A percentile compares a stretch with the other conserved stretches of the same genome.
phyloP scores from a whole-genome alignment of 768 basidiomycete genomes.

The Tricholoma matsutake region DNA sequence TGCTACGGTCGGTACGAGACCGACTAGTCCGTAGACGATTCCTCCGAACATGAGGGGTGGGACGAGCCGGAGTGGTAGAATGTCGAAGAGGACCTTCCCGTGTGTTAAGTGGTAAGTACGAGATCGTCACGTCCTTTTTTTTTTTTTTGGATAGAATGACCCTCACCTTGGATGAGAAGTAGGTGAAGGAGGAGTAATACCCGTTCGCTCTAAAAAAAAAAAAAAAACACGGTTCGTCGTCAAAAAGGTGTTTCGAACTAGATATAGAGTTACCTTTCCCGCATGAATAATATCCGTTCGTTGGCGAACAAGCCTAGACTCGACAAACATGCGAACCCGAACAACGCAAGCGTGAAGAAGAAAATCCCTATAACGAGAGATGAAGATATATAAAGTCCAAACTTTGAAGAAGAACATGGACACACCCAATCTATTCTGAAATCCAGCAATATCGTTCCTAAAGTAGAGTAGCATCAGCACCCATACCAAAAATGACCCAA shows the following conservation, averaged over 20 bases:
- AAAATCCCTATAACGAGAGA: slow-evolving; percentile 63
- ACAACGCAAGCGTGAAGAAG: slow-evolving; percentile 96
- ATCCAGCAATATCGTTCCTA: slow-evolving; percentile 91
- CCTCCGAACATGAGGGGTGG: slow-evolving; percentile 95
- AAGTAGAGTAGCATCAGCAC: background rate
- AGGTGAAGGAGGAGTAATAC: slow-evolving; percentile 95
- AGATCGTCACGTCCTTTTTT: too few relatives aligned
- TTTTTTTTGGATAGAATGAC: background rate
- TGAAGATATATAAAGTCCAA: background rate
- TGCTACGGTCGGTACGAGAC: slow-evolving; percentile 85
- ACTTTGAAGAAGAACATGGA: background rate
- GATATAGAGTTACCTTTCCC: slow-evolving; percentile 67
- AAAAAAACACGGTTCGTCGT: slow-evolving; percentile 4
- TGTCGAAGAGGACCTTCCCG: slow-evolving; percentile 86
- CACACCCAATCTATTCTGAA: slow-evolving; percentile 91
- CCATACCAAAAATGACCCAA: background rate
- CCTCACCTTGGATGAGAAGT: slow-evolving; percentile 92
- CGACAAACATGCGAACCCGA: slow-evolving; percentile 95
- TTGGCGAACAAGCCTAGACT: slow-evolving; percentile 93
- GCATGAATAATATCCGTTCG: slow-evolving; percentile 94
- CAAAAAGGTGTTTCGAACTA: too few relatives aligned
- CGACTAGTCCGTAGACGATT: slow-evolving; percentile 93
- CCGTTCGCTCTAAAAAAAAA: slow-evolving; percentile 76
- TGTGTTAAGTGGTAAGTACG: background rate
- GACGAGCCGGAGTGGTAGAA: slow-evolving; percentile 89